Evolutionary conservation across 768 basidiomycete species (phyloP), one percentile per base, ranked within the genome.

Genomic region (Kwoniella bestiolae): DNA sequence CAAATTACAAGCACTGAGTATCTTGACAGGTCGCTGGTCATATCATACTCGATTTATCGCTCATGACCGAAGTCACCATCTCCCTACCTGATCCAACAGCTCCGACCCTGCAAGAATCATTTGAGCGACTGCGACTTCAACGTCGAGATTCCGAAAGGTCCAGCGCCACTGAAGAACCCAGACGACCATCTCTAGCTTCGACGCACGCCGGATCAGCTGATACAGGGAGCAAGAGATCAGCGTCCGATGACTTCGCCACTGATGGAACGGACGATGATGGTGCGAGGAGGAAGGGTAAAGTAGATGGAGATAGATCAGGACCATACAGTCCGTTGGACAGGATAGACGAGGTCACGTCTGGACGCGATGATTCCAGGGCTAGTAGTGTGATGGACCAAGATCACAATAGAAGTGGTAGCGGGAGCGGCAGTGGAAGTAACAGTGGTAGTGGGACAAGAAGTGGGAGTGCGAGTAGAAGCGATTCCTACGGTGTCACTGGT

Each of bases 41-140:
- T 73, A 83, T 95, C 62, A 88, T 95, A 74, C 80, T 94, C 70
- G 94, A 95, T 82, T 81, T 95, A 52, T 86, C 85, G 73, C 86
- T 85, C 71, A 82, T 96, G 55, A 83, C 84, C 57, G 88, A 89
- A 38, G 83, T 90, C 41, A 86, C 87, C 32, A 87, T 92, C 59
- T 90, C 90, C 1, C 51, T 76, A 9, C 77, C 73, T 2, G 45
- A 64, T 50, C 63, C 71, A 8, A 46, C 45, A 21, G 46, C 60
- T 9, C 69, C 69, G 3, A 59, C 68, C 21, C 51, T 71, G 1
- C 66, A 70, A 51, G 53, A 68, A 47, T 68, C 66, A 0, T 67
- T 68, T 44, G 60, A 70, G 34, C 52, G 55, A 21, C 60, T 65
- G 2, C 32, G 62, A 28, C 28, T 69, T 18, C 53, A n/a, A n/a